These are phyloP conservation scores for Glonium stellatum DNA, from an alignment of 495 filamentous ascomycete species.

Conservation along the genomic window DNA sequence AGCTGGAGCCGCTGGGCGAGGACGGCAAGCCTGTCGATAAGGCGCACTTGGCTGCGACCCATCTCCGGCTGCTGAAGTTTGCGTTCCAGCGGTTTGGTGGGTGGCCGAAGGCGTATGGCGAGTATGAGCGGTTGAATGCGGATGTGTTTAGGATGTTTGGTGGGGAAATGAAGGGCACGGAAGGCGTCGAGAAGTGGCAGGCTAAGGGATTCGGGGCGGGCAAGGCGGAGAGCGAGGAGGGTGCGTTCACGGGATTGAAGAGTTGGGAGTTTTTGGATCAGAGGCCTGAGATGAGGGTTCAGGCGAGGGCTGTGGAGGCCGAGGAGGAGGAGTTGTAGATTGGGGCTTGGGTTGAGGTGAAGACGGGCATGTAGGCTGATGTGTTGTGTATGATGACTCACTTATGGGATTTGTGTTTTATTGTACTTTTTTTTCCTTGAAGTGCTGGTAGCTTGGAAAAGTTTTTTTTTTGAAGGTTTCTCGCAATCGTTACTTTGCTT, in stretches of 20 bases:
- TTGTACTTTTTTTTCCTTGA: no score
- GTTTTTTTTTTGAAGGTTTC: no score
- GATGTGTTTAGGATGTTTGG: conserved; percentile 13
- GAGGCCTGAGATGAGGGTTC: no score
- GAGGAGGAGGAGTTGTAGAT: no score
- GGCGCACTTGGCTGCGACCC: not conserved
- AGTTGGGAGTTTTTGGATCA: not conserved
- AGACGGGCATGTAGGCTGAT: no score
- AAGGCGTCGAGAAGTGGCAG: conserved; percentile 15
- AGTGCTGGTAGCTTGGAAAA: no score
- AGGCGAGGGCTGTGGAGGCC: no score
- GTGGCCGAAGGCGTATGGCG: conserved; percentile 14
- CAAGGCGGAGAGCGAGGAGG: conserved; percentile 12
- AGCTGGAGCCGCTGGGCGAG: not conserved
- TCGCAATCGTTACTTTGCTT: no score
- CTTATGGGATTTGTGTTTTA: no score
- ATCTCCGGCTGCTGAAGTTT: conserved; percentile 17
- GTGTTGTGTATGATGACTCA: no score
- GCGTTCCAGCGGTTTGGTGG: conserved; percentile 19
- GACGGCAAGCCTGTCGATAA: not conserved
- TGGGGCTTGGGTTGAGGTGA: no score
- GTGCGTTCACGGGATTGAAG: not conserved
- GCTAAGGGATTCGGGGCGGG: conserved; percentile 16
- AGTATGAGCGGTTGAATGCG: conserved; percentile 24
- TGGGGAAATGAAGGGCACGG: conserved; percentile 5